phyloP scores from a whole-genome alignment of 1,284 basidiomycete species.

The Fomitopsis betulina region DNA sequence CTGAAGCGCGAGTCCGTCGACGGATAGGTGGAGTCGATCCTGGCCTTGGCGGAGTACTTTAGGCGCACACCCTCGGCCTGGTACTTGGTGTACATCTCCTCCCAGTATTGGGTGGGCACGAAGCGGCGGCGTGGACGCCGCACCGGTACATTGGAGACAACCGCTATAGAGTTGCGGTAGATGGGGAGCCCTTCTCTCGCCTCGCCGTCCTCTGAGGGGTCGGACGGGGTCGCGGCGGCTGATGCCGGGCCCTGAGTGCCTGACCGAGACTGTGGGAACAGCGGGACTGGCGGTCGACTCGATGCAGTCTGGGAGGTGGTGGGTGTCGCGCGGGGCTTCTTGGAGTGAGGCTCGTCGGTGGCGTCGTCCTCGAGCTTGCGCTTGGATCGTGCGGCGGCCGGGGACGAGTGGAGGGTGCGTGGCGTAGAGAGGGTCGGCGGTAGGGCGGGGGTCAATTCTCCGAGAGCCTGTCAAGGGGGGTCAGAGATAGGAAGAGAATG shows the following conservation, averaged over 20 bases:
- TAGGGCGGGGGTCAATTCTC: constrained; percentile 46
- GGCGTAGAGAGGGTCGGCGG: constrained; percentile 64
- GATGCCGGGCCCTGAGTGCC: constrained; percentile 16
- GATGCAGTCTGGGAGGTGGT: constrained; percentile 43
- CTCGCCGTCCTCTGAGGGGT: constrained; percentile 33
- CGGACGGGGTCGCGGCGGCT: constrained; percentile 20
- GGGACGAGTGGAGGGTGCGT: constrained; percentile 57
- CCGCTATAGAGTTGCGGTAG: constrained; percentile 20
- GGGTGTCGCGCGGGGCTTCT: constrained; percentile 50
- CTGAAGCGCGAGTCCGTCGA: constrained; percentile 58
- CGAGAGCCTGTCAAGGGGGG: constrained; percentile 46
- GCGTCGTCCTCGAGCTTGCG: constrained; percentile 47
- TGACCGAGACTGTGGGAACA: constrained; percentile 18
- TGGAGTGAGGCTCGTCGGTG: constrained; percentile 35
- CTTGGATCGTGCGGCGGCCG: constrained; percentile 53
- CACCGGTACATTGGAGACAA: constrained; percentile 49
- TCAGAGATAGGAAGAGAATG: constrained; percentile 7
- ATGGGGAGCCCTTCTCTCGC: constrained; percentile 28
- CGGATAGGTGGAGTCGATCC: constrained; percentile 68
- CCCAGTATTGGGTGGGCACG: constrained; percentile 27
- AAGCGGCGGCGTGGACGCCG: constrained; percentile 59
- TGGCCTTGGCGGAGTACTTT: constrained; percentile 72
- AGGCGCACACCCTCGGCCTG: constrained; percentile 58
- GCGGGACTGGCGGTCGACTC: constrained; percentile 31
- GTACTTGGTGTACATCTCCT: constrained; percentile 56